A percentile compares a stretch with the other conserved stretches of the same genome.
Evolutionary conservation across 306 rosid genomes (phyloP).

Genomic region (Prunus fruticosa): DNA sequence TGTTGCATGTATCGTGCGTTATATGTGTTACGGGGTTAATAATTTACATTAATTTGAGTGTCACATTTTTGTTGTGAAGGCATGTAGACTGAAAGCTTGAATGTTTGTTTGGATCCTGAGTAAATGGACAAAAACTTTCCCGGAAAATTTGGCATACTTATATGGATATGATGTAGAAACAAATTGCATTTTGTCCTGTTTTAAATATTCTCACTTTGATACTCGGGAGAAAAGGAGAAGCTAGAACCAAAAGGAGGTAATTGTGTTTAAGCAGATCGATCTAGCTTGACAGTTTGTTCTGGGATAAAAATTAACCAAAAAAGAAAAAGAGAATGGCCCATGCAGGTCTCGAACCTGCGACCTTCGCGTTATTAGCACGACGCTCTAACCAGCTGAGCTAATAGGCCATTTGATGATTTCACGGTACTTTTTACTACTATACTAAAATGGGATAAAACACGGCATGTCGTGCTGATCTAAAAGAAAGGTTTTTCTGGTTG

Average conservation of each 20-base stretch:
- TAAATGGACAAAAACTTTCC: neutral
- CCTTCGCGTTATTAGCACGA: conserved; percentile 35
- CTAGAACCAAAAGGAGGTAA: too few species aligned
- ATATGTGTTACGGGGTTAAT: neutral
- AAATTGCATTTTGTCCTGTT: too few species aligned
- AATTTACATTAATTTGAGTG: neutral
- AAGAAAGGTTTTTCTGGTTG: neutral
- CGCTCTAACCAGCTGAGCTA: conserved; percentile 32
- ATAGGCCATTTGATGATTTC: neutral
- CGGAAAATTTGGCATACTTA: neutral
- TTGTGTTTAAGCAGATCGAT: too few species aligned
- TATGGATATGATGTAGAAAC: too few species aligned
- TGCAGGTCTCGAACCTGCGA: conserved; percentile 30
- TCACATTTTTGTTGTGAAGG: neutral
- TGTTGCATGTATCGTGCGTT: neutral
- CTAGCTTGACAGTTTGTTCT: too few species aligned
- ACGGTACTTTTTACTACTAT: fast-evolving
- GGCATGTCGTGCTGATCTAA: neutral
- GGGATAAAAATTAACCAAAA: neutral
- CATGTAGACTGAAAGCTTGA: too few species aligned
- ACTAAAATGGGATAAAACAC: neutral
- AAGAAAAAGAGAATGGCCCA: neutral
- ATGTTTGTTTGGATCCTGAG: neutral
- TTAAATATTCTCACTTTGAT: too few species aligned
- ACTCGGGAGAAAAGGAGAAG: neutral